A percentile compares a stretch with the other conserved stretches of the same genome.
phyloP scores from a whole-genome alignment of 768 basidiomycete genomes.

The Arthromyces matolae region DNA sequence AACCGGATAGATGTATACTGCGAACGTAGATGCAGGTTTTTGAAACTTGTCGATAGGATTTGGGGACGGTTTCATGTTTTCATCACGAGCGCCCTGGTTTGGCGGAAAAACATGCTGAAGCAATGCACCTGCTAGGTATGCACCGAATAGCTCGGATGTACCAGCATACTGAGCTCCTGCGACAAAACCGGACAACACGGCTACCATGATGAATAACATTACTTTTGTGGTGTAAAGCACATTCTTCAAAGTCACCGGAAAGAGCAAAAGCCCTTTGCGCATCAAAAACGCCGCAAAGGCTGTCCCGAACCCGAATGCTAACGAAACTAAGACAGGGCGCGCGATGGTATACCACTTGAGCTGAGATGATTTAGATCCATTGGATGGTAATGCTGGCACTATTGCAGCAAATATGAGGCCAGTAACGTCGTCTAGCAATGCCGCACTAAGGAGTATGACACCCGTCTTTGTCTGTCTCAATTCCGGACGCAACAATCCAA shows the following conservation, averaged over 20 bases:
- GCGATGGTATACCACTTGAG: conserved; percentile 37
- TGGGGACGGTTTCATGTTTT: neutral
- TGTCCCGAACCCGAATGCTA: conserved; percentile 43
- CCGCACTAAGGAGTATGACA: conserved; percentile 56
- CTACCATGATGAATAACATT: conserved; percentile 36
- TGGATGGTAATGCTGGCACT: conserved; percentile 37
- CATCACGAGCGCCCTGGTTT: neutral
- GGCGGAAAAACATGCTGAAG: conserved; percentile 33
- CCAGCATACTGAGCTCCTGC: conserved; percentile 49
- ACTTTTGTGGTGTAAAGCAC: conserved; percentile 11
- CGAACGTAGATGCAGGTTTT: conserved; percentile 27
- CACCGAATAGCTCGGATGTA: conserved; percentile 60
- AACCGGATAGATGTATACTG: conserved; percentile 32
- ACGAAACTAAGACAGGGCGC: conserved; percentile 52
- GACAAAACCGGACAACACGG: conserved; percentile 39
- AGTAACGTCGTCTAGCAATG: conserved; percentile 62
- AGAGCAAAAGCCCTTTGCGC: conserved; percentile 2
- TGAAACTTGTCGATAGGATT: neutral
- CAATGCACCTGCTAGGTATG: conserved; percentile 54
- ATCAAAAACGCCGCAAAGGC: conserved; percentile 28
- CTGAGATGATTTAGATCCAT: conserved; percentile 8
- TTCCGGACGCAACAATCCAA: conserved; percentile 51
- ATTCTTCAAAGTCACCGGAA: neutral
- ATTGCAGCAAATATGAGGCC: conserved; percentile 59
- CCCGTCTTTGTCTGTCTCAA: conserved; percentile 49